These are phyloP conservation scores for Fusarium sp. DNA, from an alignment of 2,329 filamentous ascomycete genomes.

Conservation along the genomic window DNA sequence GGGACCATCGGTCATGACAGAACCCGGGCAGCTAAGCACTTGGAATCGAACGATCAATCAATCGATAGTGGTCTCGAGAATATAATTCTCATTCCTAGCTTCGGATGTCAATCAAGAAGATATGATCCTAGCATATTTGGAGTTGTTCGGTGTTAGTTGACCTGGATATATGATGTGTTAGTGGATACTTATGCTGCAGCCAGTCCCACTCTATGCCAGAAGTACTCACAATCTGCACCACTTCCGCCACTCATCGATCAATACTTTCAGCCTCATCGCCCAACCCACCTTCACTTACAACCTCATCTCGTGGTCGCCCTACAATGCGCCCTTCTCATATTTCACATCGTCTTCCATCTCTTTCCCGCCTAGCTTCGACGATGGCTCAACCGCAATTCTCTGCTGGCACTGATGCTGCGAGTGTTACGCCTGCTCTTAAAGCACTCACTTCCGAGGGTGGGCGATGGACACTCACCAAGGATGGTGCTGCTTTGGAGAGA, in stretches of 20 bases:
- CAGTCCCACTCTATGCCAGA: not conserved
- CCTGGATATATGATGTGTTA: not conserved
- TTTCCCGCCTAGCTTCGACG: constrained; percentile 24
- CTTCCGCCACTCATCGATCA: constrained; percentile 18
- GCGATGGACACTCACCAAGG: constrained; percentile 61
- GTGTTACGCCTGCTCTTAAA: constrained; percentile 48
- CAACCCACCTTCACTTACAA: not conserved
- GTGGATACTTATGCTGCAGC: not conserved
- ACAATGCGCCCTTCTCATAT: constrained; percentile 27
- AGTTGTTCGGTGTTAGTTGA: not conserved
- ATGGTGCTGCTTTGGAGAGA: constrained; percentile 66
- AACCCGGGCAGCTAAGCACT: not conserved
- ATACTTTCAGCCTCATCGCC: constrained; percentile 19
- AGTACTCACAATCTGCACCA: constrained; percentile 19
- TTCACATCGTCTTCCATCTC: constrained; percentile 8
- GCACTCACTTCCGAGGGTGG: constrained; percentile 50
- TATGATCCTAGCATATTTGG: not conserved
- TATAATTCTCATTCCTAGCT: not conserved
- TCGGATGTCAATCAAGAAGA: not conserved
- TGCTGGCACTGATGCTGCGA: constrained; percentile 54
- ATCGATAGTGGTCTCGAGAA: too few relatives aligned
- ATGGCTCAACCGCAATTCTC: constrained; percentile 54
- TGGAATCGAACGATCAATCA: not conserved
- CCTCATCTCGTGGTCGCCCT: not conserved
- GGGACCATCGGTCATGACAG: not conserved